Evolutionary conservation across 805 yeast species (phyloP).

Genomic region (Vanderwaltozyma polyspora): DNA sequence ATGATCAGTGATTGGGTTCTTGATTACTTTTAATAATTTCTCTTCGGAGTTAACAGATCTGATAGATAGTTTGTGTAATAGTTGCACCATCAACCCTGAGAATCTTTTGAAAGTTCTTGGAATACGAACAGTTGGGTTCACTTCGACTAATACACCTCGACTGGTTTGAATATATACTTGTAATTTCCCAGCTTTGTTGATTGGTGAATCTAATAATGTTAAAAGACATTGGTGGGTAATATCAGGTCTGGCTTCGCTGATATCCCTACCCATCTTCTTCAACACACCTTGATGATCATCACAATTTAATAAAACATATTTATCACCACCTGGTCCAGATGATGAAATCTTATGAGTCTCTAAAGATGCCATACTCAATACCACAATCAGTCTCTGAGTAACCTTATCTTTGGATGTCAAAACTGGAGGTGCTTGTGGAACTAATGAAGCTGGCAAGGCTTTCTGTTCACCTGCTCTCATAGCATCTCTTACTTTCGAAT

Average conservation of each 20-base stretch:
- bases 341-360: constrained; percentile 87
- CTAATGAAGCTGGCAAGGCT: constrained; percentile 56
- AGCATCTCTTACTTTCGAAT: constrained; percentile 38
- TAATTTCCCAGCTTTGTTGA: constrained; percentile 91
- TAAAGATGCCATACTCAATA: constrained; percentile 88
- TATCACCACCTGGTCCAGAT: constrained; percentile 73
- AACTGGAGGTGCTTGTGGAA: constrained; percentile 78
- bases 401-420: constrained; percentile 75
- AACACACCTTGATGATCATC: constrained; percentile 96
- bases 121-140: constrained; percentile 90
- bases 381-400: constrained; percentile 83
- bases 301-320: constrained; percentile 87
- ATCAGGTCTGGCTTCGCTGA: constrained; percentile 98
- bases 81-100: constrained; percentile 95
- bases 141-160: constrained; percentile 87
- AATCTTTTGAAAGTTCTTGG: constrained; percentile 98
- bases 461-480: constrained; percentile 28
- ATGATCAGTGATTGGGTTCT: constrained; percentile 95
- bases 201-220: constrained; percentile 92
- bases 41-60: constrained; percentile 94
- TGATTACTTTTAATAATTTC: constrained; percentile 83
- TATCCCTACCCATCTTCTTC: constrained; percentile 93
- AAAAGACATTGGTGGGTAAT: constrained; percentile 95
- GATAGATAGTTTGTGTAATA: constrained; percentile 82
- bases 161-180: constrained; percentile 97